Evolutionary conservation across 495 filamentous ascomycete species (phyloP).

Genomic region (Bathelium albidoporum): DNA sequence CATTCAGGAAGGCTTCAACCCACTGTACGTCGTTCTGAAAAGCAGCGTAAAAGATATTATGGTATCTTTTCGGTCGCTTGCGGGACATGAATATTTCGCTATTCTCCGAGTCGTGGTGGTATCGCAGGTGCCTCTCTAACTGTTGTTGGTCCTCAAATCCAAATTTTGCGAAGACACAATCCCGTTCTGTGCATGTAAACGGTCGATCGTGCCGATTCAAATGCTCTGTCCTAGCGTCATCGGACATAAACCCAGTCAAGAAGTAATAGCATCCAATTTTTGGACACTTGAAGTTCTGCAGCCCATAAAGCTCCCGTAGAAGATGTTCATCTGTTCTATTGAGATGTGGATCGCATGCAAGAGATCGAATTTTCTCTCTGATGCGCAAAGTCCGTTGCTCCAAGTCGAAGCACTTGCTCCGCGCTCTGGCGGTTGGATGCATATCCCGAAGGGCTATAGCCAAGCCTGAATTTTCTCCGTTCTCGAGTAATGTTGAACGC

Average conservation of each 20-base stretch:
- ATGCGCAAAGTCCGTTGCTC: not conserved
- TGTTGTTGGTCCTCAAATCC: not conserved
- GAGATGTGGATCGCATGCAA: not conserved
- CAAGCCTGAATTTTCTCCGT: not conserved
- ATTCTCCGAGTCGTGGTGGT: not conserved
- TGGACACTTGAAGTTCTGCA: not conserved
- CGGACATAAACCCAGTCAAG: not conserved
- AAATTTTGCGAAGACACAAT: slow-evolving; percentile 1
- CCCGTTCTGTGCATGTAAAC: not conserved
- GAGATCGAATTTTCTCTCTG: not conserved
- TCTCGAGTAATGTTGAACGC: not conserved
- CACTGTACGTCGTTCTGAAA: not conserved
- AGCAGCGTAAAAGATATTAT: not conserved
- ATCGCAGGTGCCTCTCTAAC: not conserved
- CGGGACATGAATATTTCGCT: not conserved
- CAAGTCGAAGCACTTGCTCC: not conserved
- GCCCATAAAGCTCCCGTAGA: not conserved
- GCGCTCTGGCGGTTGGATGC: not conserved
- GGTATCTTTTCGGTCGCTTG: not conserved
- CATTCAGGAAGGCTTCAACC: not conserved
- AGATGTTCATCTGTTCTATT: not conserved
- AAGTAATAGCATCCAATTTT: not conserved
- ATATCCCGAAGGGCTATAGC: not conserved
- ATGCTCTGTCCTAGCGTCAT: not conserved
- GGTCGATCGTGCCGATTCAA: not conserved